Base-by-base conservation (phyloP, 768 basidiomycete species). In the Tylopilus cervinicoccineus region DNA sequence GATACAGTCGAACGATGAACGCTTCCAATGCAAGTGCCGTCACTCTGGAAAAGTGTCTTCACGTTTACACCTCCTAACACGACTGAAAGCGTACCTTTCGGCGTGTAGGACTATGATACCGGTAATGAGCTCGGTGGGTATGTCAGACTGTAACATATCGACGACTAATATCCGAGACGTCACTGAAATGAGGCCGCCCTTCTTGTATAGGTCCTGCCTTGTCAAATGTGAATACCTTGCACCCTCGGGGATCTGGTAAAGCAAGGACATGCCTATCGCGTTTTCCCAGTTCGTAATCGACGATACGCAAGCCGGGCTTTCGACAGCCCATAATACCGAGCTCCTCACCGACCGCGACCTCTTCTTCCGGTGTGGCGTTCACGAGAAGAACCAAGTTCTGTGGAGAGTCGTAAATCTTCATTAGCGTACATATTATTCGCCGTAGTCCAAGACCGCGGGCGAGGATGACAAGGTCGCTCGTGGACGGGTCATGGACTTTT, bases 151-250 rank as follows among this genome's bases (percentile, higher is more conserved):
- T 26, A 99, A 71, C 83, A 98, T 88, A 64, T 99, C 96, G 45
- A 95, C 93, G 20, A 95, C 88, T 12, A 98, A 73, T 56, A 99
- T 98, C 17, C 91, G 83, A 22, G 91, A 93, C 0, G 96, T 98
- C 26, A 97, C 86, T 7, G 90, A 90, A 41, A 98, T 77, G 1
- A 98, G 72, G 5, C 94, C 94, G 5, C 95, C 95, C 50, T 78
- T 77, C 51, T 86, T 85, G 71, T 97, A 97, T 45, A 97, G 66
- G 33, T 80, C 79, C 69, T 92, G 86, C 59, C 93, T 91, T 47
- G 47, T 42, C 44, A 31, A 12, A 43, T 13, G 38, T 65, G 17
- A 63, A 43, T 41, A 31, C 17, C 17, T 14, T 23, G n/a, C 27
- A 41, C 33, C 43, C 28, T 24, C 28, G 1, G 13, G 32, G 55